Evolutionary conservation across 2,329 filamentous ascomycete species (phyloP).

Genomic region (Colletotrichum eleusines): DNA sequence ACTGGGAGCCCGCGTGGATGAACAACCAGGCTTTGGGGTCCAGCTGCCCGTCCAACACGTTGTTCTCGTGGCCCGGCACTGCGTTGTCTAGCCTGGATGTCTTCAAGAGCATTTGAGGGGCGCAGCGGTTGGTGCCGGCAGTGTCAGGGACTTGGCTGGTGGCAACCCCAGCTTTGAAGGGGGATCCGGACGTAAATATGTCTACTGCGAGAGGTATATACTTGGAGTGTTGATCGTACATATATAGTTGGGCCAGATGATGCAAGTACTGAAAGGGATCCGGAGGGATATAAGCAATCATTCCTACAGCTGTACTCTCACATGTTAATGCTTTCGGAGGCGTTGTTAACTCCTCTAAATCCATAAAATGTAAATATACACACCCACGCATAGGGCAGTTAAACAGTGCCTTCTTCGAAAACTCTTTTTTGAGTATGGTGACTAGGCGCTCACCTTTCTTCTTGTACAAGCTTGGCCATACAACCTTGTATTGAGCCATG

Average conservation of each 20-base stretch:
- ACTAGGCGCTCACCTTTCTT: neutral
- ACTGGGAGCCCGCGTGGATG: conserved; percentile 80
- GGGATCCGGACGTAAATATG: neutral
- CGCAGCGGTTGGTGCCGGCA: neutral
- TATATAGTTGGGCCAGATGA: neutral
- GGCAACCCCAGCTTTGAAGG: neutral
- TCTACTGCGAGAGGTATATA: conserved; percentile 8
- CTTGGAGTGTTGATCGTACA: neutral
- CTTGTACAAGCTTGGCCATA: neutral
- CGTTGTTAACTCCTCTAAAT: neutral
- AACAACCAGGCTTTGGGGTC: conserved; percentile 74
- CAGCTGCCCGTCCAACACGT: conserved; percentile 72
- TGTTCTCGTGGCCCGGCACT: conserved; percentile 68
- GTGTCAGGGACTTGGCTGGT: neutral
- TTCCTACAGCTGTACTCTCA: neutral
- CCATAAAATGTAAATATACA: neutral
- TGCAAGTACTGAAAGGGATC: neutral
- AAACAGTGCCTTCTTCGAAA: neutral
- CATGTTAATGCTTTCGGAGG: no score
- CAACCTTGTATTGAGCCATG: neutral
- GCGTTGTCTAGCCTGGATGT: conserved; percentile 69
- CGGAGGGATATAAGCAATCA: conserved; percentile 1
- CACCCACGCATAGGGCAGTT: neutral
- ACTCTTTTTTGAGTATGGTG: neutral
- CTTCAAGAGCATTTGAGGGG: conserved; percentile 61